These are phyloP conservation scores for Ensete glaucum DNA, from an alignment of 176 grass and related monocot species.

Conservation along the genomic window DNA sequence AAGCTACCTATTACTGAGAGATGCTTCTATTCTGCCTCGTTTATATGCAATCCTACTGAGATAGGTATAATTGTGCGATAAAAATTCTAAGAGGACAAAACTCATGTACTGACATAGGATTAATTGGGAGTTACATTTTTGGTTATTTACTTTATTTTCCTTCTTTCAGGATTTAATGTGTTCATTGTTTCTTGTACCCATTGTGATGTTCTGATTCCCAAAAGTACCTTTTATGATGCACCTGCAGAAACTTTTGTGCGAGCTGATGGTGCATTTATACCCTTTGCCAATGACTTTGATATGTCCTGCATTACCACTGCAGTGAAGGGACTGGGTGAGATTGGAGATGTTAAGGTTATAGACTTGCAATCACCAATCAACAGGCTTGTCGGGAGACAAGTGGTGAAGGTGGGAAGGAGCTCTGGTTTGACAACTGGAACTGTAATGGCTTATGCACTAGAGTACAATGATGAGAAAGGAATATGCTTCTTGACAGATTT, in stretches of 20 bases:
- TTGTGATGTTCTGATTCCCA: slow-evolving; percentile 32
- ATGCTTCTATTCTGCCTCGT: too few species aligned
- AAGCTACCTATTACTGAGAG: too few species aligned
- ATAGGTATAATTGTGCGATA: too few species aligned
- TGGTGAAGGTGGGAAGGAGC: slow-evolving; percentile 36
- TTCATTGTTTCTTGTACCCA: neutral
- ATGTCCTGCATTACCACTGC: slow-evolving; percentile 55
- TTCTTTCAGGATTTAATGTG: neutral
- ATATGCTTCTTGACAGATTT: slow-evolving; percentile 67
- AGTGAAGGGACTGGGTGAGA: slow-evolving; percentile 68
- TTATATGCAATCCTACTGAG: too few species aligned
- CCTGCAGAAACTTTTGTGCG: slow-evolving; percentile 93
- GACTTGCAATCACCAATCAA: slow-evolving; percentile 69
- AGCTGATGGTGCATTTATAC: slow-evolving; percentile 13
- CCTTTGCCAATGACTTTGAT: slow-evolving; percentile 78
- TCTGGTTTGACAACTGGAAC: slow-evolving; percentile 62
- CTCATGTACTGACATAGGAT: too few species aligned
- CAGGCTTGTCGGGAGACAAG: slow-evolving; percentile 64
- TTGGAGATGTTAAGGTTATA: slow-evolving; percentile 78
- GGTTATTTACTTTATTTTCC: neutral
- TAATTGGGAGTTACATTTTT: too few species aligned
- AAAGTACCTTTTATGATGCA: slow-evolving; percentile 45
- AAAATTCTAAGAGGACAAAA: too few species aligned
- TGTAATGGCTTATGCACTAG: slow-evolving; percentile 83
- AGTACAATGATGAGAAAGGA: slow-evolving; percentile 43